Percentiles rank a stretch among this genome's conserved stretches.
Conservation (phyloP, 192 early-diverging fungal species). For the Coemansia sp. region DNA sequence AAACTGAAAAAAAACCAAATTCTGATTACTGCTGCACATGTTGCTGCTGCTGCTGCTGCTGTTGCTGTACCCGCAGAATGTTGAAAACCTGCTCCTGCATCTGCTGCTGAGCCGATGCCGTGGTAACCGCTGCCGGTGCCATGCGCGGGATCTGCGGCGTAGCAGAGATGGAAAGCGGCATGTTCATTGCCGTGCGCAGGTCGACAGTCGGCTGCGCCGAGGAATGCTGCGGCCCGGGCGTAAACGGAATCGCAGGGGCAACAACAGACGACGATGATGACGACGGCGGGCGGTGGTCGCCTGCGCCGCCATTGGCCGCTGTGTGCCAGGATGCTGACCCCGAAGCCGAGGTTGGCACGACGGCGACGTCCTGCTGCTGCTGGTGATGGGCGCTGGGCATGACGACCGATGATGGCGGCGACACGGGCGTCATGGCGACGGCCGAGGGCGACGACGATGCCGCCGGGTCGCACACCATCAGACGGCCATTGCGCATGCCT, state of each 20-base stretch:
- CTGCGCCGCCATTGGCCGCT: neutral
- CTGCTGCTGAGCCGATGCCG: too few species aligned
- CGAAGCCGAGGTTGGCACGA: neutral
- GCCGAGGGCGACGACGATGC: constrained; percentile 1
- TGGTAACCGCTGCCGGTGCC: neutral
- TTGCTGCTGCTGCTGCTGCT: too few species aligned
- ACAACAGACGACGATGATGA: neutral
- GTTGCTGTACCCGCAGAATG: too few species aligned
- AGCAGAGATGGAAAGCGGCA: constrained; percentile 14
- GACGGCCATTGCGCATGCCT: constrained; percentile 47
- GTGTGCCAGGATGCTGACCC: too few species aligned
- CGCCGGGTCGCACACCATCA: constrained; percentile 37
- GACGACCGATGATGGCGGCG: neutral
- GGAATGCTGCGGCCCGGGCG: neutral
- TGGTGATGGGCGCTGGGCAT: constrained; percentile 2
- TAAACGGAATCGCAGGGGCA: constrained; percentile 7
- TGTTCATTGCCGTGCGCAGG: constrained; percentile 27
- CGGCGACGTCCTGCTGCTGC: constrained; percentile 7
- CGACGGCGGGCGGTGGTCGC: too few species aligned
- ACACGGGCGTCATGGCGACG: neutral
- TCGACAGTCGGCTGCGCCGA: constrained; percentile 5
- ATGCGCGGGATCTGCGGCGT: constrained; percentile 15
- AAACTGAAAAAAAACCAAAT: too few species aligned
- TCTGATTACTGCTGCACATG: too few species aligned
- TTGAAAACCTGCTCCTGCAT: too few species aligned